Evolutionary conservation across 2,329 filamentous ascomycete genomes (phyloP), one percentile per base, ranked within the genome.

Genomic region (Penicillium rolfsii): DNA sequence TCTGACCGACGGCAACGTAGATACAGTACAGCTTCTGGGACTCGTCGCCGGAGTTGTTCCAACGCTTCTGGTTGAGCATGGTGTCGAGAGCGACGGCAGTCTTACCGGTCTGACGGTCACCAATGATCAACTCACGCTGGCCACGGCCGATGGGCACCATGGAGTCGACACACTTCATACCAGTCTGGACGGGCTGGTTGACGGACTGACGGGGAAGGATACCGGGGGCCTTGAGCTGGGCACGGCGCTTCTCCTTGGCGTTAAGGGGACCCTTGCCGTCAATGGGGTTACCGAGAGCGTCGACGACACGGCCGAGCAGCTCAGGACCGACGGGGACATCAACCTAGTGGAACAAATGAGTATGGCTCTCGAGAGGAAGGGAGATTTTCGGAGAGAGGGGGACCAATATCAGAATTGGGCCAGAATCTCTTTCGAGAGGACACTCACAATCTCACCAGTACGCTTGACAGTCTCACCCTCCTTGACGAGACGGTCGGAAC

Each of bases 141-240:
- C 95, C 95, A 94, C 95, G 95, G 81, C 95, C 95, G 76, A 99
- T 97, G 76, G 95, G 95, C 74, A 99, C 95, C 95, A 99, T 98
- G 84, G 95, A 93, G 80, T 99, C 95, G 85, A 99, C 87, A 74
- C 92, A 97, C 88, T 99, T 99, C 75, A 98, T 89, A 86, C 95
- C 95, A 80, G 95, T 99, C 89, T 99, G 95, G 72, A 99, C 94
- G 72, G 95, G 94, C 87, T 99, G 87, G 85, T 93, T 93, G 89
- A 99, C 95, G 80, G 95, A 99, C 76, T 85, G 89, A 82, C 95
- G 93, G 78, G 95, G 95, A 76, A 99, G 86, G 83, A 99, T 99
- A 84, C 94, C 94, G 74, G 95, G 95, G 74, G 95, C 95, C 90
- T 99, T 99, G 81, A 98, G 86, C 88, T 97, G 93, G 74, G 95